A percentile compares a stretch with the other conserved stretches of the same genome.
Conservation (phyloP, 2,329 filamentous ascomycete species). For the Ambrosiella cleistominuta region DNA sequence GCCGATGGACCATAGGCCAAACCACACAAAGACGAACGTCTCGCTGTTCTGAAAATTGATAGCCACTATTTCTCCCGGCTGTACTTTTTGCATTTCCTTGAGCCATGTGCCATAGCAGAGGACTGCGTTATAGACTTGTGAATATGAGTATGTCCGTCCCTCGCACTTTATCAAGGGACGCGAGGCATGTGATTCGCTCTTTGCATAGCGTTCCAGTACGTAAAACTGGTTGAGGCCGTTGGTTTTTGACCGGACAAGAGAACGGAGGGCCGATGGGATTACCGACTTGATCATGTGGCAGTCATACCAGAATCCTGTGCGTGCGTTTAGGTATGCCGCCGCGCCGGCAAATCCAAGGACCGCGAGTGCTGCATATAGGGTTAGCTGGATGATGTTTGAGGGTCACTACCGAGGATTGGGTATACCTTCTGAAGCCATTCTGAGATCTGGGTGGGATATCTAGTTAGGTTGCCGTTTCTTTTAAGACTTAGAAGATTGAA, state of each 20-base stretch:
- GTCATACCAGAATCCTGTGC: constrained; percentile 50
- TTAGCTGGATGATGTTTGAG: not conserved
- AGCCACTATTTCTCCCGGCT: constrained; percentile 59
- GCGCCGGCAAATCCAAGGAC: constrained; percentile 42
- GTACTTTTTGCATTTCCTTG: constrained; percentile 42
- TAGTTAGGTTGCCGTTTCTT: too few species aligned
- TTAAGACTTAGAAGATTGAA: too few species aligned
- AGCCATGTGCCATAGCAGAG: constrained; percentile 64
- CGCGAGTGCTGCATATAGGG: constrained; percentile 14
- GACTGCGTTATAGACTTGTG: constrained; percentile 52
- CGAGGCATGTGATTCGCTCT: constrained; percentile 30
- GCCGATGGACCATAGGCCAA: constrained; percentile 69
- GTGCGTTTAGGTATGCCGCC: constrained; percentile 61
- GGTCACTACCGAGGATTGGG: not conserved
- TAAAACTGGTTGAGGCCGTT: constrained; percentile 61
- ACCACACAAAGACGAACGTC: constrained; percentile 56
- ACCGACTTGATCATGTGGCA: constrained; percentile 37
- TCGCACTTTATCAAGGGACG: constrained; percentile 49
- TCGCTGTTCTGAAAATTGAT: constrained; percentile 69
- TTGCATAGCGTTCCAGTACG: constrained; percentile 48
- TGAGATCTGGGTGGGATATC: not conserved
- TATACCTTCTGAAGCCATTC: not conserved
- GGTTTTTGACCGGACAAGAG: constrained; percentile 14
- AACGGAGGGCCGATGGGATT: constrained; percentile 19
- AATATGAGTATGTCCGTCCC: constrained; percentile 53